Base-by-base conservation (phyloP, 306 rosid species). In the Casuarina cunninghamiana region DNA sequence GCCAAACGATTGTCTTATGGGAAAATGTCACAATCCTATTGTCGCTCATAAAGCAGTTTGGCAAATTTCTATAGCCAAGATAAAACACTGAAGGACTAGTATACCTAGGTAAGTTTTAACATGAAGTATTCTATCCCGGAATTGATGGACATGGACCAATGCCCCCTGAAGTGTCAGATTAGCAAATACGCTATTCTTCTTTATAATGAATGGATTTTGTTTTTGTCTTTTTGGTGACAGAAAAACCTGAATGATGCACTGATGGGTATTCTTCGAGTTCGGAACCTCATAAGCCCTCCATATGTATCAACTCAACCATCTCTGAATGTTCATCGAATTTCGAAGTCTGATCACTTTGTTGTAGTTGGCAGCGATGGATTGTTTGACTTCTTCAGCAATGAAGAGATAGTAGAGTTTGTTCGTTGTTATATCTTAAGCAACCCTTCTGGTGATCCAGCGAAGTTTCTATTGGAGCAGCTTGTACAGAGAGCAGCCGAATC, bases 201-300 rank as follows among this genome's bases (percentile, higher is more conserved):
- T 50, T 41, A 71, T 50, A 6, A 46, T 26, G 57, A 32, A 5
- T 48, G 11, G 32, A 65, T 73, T 55, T 75, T 75, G 78, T 57
- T 35, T 5, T 80, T 17, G 71, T 79, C 67, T 39, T 62, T 69
- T 32, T 69, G 53, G 5, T 51, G 67, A 84, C 96, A 95, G 99
- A 86, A 91, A 88, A 93, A 53, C 75, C 80, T 95, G 80, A 95
- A 95, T 86, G 99, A 95, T 79, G 99, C 97, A 42, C 80, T 95
- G 84, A 95, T 95, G 99, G 98, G 99, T 71, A 93, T 95, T 86
- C 98, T 95, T 83, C 92, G 81, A 79, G 97, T 95, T 74, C 91
- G 87, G 42, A 89, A 93, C 83, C 99, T 95, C 75, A 86, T 46
- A 72, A 93, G 96, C 83, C 99, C 99, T 26, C 99, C 99, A 48